Evolutionary conservation across 495 filamentous ascomycete genomes (phyloP), one percentile per base, ranked within the genome.

Genomic region (Xylaria venustula): DNA sequence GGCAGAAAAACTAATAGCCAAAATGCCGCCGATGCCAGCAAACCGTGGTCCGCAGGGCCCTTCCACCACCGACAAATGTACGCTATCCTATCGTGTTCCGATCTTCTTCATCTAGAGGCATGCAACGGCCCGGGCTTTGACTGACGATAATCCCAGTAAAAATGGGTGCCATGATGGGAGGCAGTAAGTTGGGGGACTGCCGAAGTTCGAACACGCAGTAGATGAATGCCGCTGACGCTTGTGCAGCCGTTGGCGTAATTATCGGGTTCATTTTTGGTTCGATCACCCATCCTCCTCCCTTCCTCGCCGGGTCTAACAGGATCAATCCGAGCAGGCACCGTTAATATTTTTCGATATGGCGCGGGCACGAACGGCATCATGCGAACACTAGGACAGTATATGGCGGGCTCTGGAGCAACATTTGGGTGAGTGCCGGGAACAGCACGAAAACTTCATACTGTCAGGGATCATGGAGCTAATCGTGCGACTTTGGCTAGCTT

Each of bases 221-320:
- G 36, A 51, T 34, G 61, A 15, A 45, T 8, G 15, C 40, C n/a
- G 30, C 37, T 60, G 19, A 60, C 57, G 44, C 26, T 52, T 41
- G 9, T 59, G 17, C 69, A 98, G 93, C 91, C 71, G 94, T 98
- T 51, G 94, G 94, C 55, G 80, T 89, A 23, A 96, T 96, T 70
- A 97, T 98, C 79, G 94, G 94, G 53, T 97, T 98, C 81, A 94
- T 98, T 64, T 94, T 93, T 71, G 94, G 94, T 96, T 81, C 30
- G 65, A 53, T 34, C 11, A 12, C 46, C 28, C 1, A 9, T 8
- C 49, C 17, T 7, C 40, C 49, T 32, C 9, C 23, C 2, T 41
- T 36, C 17, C 8, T 11, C 34, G 19, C 30, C 15, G 32, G 6
- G 22, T 55, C 67, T 76, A 46, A 78, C 71, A 55, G 53, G 23